Base-by-base conservation (phyloP, 2,329 filamentous ascomycete genomes). In the Fulvia fulva region DNA sequence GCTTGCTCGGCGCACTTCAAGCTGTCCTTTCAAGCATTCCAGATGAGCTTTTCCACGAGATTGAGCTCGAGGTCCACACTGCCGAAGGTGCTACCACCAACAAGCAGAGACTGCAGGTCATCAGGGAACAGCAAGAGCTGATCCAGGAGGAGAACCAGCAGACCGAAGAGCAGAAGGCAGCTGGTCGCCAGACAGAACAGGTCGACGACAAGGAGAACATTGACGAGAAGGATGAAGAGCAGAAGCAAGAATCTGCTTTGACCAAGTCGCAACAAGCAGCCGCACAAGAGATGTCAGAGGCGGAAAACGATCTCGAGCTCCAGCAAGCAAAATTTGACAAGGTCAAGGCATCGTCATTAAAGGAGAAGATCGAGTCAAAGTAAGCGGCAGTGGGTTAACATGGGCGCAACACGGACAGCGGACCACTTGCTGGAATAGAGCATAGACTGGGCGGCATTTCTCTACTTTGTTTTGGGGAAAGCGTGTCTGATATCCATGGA, bases 1-100 rank as follows among this genome's bases (percentile, higher is more conserved):
- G 85, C 61, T 93, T 97, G 78, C 91, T 99, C 59, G 92, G 97
- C 66, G 91, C 94, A 0, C 84, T 99, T 51, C 90, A 92, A 60
- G 90, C 91, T 56, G 94, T 99, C 5, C 81, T 99, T 43, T 95
- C 90, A 43, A 92, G 89, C 60, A 97, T 99, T 62, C 94, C 94
- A 2, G 94, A 99, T 76, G 94, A 99, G 75, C 83, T 99, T 43
- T 99, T 95, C 89, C 94, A 99, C 81, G 94, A 99, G 80, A 97
- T 99, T 63, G 94, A 97, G 77, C 88, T 99, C 30, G 94, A 99
- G 78, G 91, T 99, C 9, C 91, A 97, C 81, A 96, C 88, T 61
- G 92, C 93, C 51, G 94, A 99, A 78, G 94, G 94, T 61, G 93
- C 92, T 11, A 94, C 94, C 23, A 99, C 94, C 65, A 99, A 99